Evolutionary conservation across 768 basidiomycete species (phyloP), one percentile per base, ranked within the genome.

Genomic region (Russula sp.): DNA sequence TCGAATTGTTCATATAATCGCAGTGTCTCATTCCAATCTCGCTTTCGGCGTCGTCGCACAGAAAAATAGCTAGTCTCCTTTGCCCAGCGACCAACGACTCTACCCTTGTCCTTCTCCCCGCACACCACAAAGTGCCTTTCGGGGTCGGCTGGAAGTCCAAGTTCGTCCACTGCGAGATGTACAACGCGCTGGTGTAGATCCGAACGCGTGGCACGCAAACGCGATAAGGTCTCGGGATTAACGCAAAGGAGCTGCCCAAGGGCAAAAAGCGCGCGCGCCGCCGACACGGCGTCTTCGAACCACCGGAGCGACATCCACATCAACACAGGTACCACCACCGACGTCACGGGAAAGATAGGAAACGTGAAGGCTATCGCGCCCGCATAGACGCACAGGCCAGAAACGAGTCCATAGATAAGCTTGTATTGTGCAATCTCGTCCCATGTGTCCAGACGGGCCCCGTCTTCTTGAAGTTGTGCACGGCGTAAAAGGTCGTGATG

Each of bases 251-350:
- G 77, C 16, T 86, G 82, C 7, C 77, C 68, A 16, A 94, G 80
- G 1, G 86, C 78, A 0, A 79, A 75, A 66, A 88, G 83, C 3
- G 93, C 93, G 49, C 93, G 85, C 71, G 89, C 86, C 5, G 91
- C 84, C 0, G 91, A 83, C 4, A 92, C 79, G 1, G 87, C 85
- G 68, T 94, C 93, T 72, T 95, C 93, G 46, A 90, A 78, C 91
- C 92, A 94, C 57, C 93, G 84, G 64, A 95, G 78, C 20, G 89
- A 83, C 78, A 94, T 86, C 92, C 93, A 95, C 93, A 94, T 93
- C 68, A 87, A 70, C 5, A 80, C 78, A 2, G 92, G 92, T 7
- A 92, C 81, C 32, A 84, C 70, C 57, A 86, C 71, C 30, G 80
- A 70, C 5, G 88, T 88, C 60, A 90, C 71, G 11, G 74, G 71